Evolutionary conservation across 2,329 filamentous ascomycete genomes (phyloP).

Genomic region (Mycosphaerella sp.): DNA sequence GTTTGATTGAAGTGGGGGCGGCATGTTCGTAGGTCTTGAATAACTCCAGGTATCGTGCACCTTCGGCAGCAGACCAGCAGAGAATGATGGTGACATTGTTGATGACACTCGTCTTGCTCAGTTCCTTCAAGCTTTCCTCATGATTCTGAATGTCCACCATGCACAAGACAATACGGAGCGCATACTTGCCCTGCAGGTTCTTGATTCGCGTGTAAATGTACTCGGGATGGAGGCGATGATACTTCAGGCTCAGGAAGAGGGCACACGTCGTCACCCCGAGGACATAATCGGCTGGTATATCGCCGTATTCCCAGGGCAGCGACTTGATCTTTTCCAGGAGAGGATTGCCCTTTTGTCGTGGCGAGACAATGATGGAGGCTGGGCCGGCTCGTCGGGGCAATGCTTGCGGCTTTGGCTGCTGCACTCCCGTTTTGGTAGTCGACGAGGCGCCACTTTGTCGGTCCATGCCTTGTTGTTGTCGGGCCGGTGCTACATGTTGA

Average conservation of each 20-base stretch:
- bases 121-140: conserved; percentile 78
- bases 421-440: conserved; percentile 24
- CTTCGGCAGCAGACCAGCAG: conserved; percentile 91
- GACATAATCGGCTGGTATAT: conserved; percentile 92
- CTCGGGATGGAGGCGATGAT: conserved; percentile 93
- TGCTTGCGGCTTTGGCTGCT: conserved; percentile 81
- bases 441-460: conserved; percentile 19
- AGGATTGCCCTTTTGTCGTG: conserved; percentile 90
- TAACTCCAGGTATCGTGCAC: conserved; percentile 84
- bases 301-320: conserved; percentile 91
- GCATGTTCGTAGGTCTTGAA: conserved; percentile 95
- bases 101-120: conserved; percentile 86
- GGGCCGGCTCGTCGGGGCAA: conserved; percentile 60
- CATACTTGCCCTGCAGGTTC: conserved; percentile 76
- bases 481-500: conserved; percentile 1
- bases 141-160: conserved; percentile 97
- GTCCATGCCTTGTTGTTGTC: conserved; percentile 20
- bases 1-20: conserved; percentile 71
- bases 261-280: conserved; percentile 82
- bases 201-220: conserved; percentile 95
- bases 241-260: conserved; percentile 89
- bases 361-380: conserved; percentile 80
- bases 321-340: conserved; percentile 76
- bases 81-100: conserved; percentile 89
- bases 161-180: conserved; percentile 74